phyloP scores from a whole-genome alignment of 1,284 basidiomycete genomes.

The Bjerkandera adusta region DNA sequence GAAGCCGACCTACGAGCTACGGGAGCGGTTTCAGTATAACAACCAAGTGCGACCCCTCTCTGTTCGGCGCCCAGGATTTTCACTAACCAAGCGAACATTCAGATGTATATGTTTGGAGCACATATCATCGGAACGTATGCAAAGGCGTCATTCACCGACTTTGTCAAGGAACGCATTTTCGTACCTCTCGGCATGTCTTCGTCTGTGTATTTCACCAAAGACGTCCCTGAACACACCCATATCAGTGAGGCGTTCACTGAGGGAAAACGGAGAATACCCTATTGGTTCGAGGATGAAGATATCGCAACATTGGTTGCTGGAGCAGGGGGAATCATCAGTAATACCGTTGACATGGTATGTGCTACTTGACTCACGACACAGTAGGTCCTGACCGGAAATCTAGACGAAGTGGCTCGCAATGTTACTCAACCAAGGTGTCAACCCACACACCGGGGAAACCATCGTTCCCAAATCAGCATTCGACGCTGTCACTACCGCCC shows the following conservation, averaged over 20 bases:
- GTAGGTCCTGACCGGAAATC: background rate
- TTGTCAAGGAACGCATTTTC: conserved; percentile 17
- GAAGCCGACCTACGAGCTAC: conserved; percentile 35
- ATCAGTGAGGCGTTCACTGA: too few species aligned
- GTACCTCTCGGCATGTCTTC: conserved; percentile 14
- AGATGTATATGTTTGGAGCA: conserved; percentile 35
- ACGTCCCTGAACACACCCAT: conserved; percentile 25
- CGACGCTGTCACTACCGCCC: conserved; percentile 33
- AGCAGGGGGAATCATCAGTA: conserved; percentile 40
- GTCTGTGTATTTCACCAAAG: conserved; percentile 31
- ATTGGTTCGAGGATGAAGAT: conserved; percentile 21
- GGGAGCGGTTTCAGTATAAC: conserved; percentile 40
- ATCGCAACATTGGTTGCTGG: conserved; percentile 31
- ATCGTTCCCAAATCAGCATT: conserved; percentile 29
- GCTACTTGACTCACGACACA: background rate
- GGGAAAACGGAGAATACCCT: too few species aligned
- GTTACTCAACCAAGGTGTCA: conserved; percentile 29
- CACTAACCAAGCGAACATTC: background rate
- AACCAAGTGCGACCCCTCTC: conserved; percentile 31
- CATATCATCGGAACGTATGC: conserved; percentile 31
- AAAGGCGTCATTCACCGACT: conserved; percentile 22
- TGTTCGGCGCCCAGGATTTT: conserved; percentile 1
- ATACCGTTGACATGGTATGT: conserved; percentile 24
- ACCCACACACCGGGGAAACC: conserved; percentile 18
- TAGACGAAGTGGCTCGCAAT: conserved; percentile 35